These are phyloP conservation scores for Malbranchea cinnamomea DNA, from an alignment of 2,329 filamentous ascomycete genomes.

Conservation along the genomic window DNA sequence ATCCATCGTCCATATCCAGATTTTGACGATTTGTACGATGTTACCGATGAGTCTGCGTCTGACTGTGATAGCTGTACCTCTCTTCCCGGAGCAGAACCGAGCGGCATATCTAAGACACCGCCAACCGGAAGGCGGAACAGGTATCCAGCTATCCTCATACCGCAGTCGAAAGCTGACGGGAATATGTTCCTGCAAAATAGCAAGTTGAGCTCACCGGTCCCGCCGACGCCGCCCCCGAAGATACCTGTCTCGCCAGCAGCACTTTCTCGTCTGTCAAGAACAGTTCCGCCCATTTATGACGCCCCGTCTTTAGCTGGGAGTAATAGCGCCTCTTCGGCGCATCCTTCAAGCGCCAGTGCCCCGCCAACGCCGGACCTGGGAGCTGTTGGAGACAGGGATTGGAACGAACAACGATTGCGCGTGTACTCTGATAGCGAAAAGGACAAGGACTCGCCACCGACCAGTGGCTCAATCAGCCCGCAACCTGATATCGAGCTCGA, in stretches of 20 bases:
- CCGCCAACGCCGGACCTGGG: slow-evolving; percentile 67
- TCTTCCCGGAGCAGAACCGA: slow-evolving; percentile 35
- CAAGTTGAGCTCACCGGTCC: slow-evolving; percentile 32
- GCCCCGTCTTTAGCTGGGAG: slow-evolving; percentile 73
- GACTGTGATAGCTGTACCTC: slow-evolving; percentile 45
- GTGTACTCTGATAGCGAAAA: slow-evolving; percentile 21
- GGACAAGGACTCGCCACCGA: slow-evolving; percentile 14
- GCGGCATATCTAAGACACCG: slow-evolving; percentile 24
- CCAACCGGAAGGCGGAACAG: slow-evolving; percentile 30
- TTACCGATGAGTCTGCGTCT: slow-evolving; percentile 48
- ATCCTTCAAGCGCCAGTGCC: slow-evolving; percentile 60
- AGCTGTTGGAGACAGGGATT: slow-evolving; percentile 42
- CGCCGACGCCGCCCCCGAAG: slow-evolving; percentile 35
- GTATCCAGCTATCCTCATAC: slow-evolving; percentile 46
- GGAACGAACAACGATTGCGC: slow-evolving; percentile 34
- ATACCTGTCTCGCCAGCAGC: slow-evolving; percentile 64
- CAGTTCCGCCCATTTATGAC: slow-evolving; percentile 59
- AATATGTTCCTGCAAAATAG: slow-evolving; percentile 41
- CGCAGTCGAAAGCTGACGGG: slow-evolving; percentile 32
- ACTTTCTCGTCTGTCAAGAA: slow-evolving; percentile 54
- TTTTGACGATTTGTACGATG: slow-evolving; percentile 78
- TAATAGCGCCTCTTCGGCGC: slow-evolving; percentile 65
- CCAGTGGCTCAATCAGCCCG: slow-evolving; percentile 13
- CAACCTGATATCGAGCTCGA: slow-evolving; percentile 27
- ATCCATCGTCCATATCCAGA: no score